Evolutionary conservation across 129 eudicot species (phyloP), one percentile per base, ranked within the genome.

Genomic region (Lonicera japonica): DNA sequence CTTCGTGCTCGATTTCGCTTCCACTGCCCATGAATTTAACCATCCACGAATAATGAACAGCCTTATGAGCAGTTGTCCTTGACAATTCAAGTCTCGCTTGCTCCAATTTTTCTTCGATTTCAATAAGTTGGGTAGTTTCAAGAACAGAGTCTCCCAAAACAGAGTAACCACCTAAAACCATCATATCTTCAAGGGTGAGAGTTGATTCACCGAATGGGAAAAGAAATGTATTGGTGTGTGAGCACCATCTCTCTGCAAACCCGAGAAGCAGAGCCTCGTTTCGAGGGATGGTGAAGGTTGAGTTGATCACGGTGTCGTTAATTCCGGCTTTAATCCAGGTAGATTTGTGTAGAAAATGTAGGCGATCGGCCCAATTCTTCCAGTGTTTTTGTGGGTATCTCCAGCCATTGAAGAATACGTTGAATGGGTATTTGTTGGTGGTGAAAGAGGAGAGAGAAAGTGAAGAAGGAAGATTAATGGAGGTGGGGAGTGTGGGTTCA

Each of bases 201-300:
- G 83, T 81, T 6, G 76, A 75, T 55, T 81, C 87, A 8, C 87
- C 87, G 80, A 80, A 77, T 3, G 58, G 70, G 25, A 81, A 81
- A 48, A 77, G 36, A 61, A 81, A 81, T 0, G 80, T 57, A 63
- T 77, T 81, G 2, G 87, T 77, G 19, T 70, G 64, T 11, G 60
- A 41, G 40, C 78, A 66, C 87, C 87, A 82, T 39, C 63, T 73
- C 34, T 70, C 70, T 0, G 75, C 69, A 48, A 82, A 63, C 24
- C 78, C 78, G 5, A 82, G 16, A 8, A 82, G 19, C 25, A 56
- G 43, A 11, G 63, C 69, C 0, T 67, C 59, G 56, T 70, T 34
- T 45, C 25, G 38, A 0, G 6, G 13, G 16, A 82, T 54, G 29
- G 67, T 64, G 38, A 69, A 63, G 1, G 29, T 16, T 0, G 87